Conservation (phyloP, 1,284 basidiomycete genomes). For the Leccinum huronense region DNA sequence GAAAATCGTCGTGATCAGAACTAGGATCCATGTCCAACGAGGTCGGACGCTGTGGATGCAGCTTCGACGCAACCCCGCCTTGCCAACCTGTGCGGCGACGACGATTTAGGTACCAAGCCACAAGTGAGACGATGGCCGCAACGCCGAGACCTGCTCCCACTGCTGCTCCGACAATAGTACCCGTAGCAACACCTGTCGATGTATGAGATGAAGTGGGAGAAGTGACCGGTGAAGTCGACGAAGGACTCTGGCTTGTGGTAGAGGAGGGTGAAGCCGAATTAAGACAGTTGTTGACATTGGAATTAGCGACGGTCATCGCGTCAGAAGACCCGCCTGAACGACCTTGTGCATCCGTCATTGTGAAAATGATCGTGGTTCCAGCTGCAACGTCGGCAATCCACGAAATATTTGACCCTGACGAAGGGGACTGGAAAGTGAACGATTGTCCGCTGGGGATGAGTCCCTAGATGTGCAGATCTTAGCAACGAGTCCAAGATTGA, state of each 20-base stretch:
- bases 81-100: slow-evolving; percentile 32
- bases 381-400: slow-evolving; percentile 61
- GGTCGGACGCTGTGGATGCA: slow-evolving; percentile 28
- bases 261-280: slow-evolving; percentile 52
- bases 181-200: slow-evolving; percentile 37
- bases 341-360: slow-evolving; percentile 58
- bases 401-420: slow-evolving; percentile 43
- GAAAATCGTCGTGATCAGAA: slow-evolving; percentile 16
- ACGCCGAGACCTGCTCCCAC: slow-evolving; percentile 56
- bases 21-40: slow-evolving; percentile 34
- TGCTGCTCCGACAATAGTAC: slow-evolving; percentile 57
- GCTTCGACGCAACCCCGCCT: slow-evolving; percentile 21
- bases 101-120: slow-evolving; percentile 41
- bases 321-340: slow-evolving; percentile 60
- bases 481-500: neutral
- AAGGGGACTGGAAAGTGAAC: slow-evolving; percentile 44
- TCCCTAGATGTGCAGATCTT: slow-evolving; percentile 41
- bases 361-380: slow-evolving; percentile 60
- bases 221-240: slow-evolving; percentile 32
- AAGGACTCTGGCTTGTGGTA: slow-evolving; percentile 31
- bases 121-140: slow-evolving; percentile 49
- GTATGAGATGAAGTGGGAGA: slow-evolving; percentile 28
- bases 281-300: slow-evolving; percentile 55
- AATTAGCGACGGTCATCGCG: slow-evolving; percentile 45
- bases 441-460: slow-evolving; percentile 62